phyloP scores from a whole-genome alignment of 2,329 filamentous ascomycete genomes.

The Sporothrix schenckii region DNA sequence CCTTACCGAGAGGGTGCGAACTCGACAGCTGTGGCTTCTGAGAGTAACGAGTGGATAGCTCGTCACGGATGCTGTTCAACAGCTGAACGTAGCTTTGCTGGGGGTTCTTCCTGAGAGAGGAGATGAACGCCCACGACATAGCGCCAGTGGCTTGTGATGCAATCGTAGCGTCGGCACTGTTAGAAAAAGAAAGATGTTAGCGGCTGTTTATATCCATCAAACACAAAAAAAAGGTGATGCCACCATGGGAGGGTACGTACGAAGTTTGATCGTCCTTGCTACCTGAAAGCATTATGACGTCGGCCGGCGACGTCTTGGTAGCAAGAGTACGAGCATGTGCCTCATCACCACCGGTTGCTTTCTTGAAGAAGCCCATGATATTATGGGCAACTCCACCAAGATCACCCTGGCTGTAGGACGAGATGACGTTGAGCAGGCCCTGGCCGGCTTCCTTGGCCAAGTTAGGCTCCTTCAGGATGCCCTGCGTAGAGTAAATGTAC shows the following conservation, averaged over 20 bases:
- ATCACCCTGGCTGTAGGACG: conserved; percentile 81
- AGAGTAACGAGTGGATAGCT: conserved; percentile 80
- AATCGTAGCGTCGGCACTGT: conserved; percentile 86
- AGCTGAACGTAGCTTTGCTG: conserved; percentile 96
- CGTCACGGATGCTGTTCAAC: conserved; percentile 91
- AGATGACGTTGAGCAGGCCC: conserved; percentile 71
- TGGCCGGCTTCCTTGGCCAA: conserved; percentile 77
- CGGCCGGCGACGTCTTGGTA: conserved; percentile 91
- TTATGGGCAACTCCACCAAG: conserved; percentile 77
- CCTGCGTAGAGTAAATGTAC: conserved; percentile 79
- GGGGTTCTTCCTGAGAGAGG: conserved; percentile 84
- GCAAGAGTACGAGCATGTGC: conserved; percentile 76
- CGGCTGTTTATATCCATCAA: conserved; percentile 35
- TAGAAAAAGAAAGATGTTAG: conserved; percentile 18
- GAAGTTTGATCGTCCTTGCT: conserved; percentile 95
- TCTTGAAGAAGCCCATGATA: conserved; percentile 84
- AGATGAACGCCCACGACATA: conserved; percentile 98
- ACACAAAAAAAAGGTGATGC: conserved; percentile 9
- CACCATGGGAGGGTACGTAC: conserved; percentile 53
- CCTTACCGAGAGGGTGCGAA: conserved; percentile 90
- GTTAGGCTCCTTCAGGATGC: conserved; percentile 79
- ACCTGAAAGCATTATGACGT: conserved; percentile 97
- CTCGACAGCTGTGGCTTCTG: conserved; percentile 97
- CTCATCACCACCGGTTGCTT: conserved; percentile 74
- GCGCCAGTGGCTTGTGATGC: conserved; percentile 87